Percentiles rank a stretch among this genome's conserved stretches.
phyloP scores from a whole-genome alignment of 306 rosid genomes.

The Acacia melanoxylon region DNA sequence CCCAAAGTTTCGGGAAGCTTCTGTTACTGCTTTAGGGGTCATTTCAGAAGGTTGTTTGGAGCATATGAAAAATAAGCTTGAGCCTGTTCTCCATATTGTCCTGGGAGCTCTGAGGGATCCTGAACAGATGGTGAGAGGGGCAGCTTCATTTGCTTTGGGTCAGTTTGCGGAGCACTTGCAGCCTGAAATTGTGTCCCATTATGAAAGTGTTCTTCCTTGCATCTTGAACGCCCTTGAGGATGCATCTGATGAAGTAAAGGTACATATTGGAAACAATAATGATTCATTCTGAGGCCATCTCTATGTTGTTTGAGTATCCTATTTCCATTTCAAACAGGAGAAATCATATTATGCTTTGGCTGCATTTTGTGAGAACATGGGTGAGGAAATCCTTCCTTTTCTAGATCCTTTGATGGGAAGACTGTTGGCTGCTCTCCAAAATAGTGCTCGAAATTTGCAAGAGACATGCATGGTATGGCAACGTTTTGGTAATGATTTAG shows the following conservation, averaged over 20 bases:
- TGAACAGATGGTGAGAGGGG: slow-evolving; percentile 97
- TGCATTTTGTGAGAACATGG: slow-evolving; percentile 98
- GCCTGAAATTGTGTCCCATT: slow-evolving; percentile 93
- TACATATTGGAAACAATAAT: slow-evolving; percentile 37
- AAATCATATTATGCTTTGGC: slow-evolving; percentile 99
- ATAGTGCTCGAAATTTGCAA: slow-evolving; percentile 78
- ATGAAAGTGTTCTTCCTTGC: slow-evolving; percentile 97
- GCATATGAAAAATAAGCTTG: slow-evolving; percentile 75
- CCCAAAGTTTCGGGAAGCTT: slow-evolving; percentile 96
- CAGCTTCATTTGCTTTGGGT: slow-evolving; percentile 97
- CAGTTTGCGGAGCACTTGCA: slow-evolving; percentile 97
- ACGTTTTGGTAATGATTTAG: slow-evolving; percentile 22
- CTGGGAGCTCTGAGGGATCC: slow-evolving; percentile 93
- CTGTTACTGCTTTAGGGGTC: slow-evolving; percentile 92
- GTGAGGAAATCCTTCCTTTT: slow-evolving; percentile 92
- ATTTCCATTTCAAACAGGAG: slow-evolving; percentile 58
- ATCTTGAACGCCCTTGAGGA: slow-evolving; percentile 94
- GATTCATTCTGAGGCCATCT: slow-evolving; percentile 26
- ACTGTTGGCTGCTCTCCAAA: slow-evolving; percentile 82
- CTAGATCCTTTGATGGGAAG: slow-evolving; percentile 94
- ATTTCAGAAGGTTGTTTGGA: slow-evolving; percentile 98
- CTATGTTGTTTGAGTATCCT: slow-evolving; percentile 30
- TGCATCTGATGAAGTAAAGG: slow-evolving; percentile 95
- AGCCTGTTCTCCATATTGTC: slow-evolving; percentile 89
- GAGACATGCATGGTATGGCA: slow-evolving; percentile 96